These are phyloP conservation scores for Smallanthus sonchifolius DNA, from an alignment of 129 eudicot species.

Conservation along the genomic window DNA sequence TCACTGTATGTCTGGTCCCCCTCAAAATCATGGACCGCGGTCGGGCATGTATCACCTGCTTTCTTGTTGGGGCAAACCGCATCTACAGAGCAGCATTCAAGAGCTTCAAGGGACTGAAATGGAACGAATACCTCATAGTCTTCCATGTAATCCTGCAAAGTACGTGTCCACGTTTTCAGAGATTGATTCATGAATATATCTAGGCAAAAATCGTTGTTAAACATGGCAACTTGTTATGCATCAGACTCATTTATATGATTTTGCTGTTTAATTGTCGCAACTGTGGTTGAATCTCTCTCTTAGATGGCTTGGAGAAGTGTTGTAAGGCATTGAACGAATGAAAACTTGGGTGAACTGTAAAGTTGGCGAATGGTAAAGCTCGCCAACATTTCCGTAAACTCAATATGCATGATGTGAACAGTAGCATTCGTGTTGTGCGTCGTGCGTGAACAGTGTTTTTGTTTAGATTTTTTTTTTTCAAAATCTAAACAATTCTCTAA, in stretches of 20 bases:
- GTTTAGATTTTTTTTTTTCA: not conserved
- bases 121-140: slow-evolving; percentile 90
- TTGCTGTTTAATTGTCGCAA: no score
- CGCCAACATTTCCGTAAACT: not conserved
- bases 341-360: no score
- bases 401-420: not conserved
- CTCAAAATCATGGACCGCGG: slow-evolving; percentile 92
- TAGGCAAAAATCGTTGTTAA: no score
- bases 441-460: not conserved
- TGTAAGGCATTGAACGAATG: no score
- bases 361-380: not conserved
- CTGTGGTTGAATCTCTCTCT: no score
- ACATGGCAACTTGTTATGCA: no score
- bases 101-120: slow-evolving; percentile 83
- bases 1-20: slow-evolving; percentile 98
- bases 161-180: no score
- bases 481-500: not conserved
- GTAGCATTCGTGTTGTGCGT: not conserved
- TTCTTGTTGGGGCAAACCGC: slow-evolving; percentile 82
- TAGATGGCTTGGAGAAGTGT: no score
- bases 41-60: slow-evolving; percentile 75
- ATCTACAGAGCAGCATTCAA: slow-evolving; percentile 83
- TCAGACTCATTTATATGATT: no score
- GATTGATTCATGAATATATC: no score
- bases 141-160: slow-evolving; percentile 89